Conservation (phyloP, 2,329 filamentous ascomycete genomes). For the Botrytis cinerea region DNA sequence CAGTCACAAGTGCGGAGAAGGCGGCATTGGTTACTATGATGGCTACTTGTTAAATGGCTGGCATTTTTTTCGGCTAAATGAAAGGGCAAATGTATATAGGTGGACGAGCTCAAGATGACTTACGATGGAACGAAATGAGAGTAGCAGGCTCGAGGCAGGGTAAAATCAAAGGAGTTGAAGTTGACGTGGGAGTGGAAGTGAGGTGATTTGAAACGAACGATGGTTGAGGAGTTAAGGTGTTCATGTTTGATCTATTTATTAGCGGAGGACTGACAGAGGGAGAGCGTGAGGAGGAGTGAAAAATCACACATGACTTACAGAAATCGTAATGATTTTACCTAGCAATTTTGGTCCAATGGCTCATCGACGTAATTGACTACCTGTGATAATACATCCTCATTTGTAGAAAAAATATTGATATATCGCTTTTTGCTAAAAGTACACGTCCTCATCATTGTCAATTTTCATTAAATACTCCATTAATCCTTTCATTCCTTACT, state of each 20-base stretch:
- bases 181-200: neutral
- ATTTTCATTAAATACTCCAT: neutral
- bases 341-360: neutral
- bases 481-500: neutral
- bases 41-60: constrained; percentile 55
- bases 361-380: neutral
- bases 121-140: neutral
- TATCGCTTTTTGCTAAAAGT: neutral
- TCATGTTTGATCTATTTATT: neutral
- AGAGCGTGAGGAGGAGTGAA: neutral
- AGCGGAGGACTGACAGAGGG: too few relatives aligned
- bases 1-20: constrained; percentile 73
- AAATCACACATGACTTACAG: neutral
- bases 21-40: constrained; percentile 65
- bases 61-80: neutral
- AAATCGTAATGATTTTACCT: neutral
- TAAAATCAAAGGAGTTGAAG: neutral
- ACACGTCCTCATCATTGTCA: neutral
- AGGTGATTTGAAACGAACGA: neutral
- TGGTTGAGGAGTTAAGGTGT: neutral
- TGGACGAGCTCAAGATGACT: neutral
- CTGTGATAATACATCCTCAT: neutral
- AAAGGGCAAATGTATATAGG: neutral
- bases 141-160: neutral
- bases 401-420: neutral